A percentile compares a stretch with the other conserved stretches of the same genome.
Conservation (phyloP, 2,329 filamentous ascomycete genomes). For the Aureobasidium lini region DNA sequence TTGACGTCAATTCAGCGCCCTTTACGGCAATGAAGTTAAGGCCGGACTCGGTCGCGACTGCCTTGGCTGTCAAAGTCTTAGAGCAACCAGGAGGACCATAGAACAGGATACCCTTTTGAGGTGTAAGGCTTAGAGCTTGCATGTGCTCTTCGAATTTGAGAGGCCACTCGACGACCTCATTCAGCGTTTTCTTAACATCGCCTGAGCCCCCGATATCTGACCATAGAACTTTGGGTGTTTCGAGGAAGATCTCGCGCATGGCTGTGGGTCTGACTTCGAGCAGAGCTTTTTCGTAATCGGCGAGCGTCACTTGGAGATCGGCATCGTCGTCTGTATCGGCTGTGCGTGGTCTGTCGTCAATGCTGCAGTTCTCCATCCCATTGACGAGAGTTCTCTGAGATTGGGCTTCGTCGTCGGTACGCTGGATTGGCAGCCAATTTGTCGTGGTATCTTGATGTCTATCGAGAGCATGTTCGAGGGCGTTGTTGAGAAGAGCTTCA, state of each 20-base stretch:
- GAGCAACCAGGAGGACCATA: slow-evolving; percentile 93
- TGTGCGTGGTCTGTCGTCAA: not conserved
- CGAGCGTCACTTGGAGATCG: slow-evolving; percentile 19
- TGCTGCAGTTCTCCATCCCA: not conserved
- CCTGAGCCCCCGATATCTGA: slow-evolving; percentile 80
- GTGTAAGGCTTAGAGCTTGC: slow-evolving; percentile 45
- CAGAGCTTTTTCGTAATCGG: slow-evolving; percentile 60
- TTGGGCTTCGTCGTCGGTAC: not conserved
- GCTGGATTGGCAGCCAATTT: not conserved
- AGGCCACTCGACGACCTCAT: slow-evolving; percentile 51
- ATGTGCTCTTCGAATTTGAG: slow-evolving; percentile 49
- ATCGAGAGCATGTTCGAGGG: slow-evolving; percentile 35
- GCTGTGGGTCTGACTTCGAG: slow-evolving; percentile 68
- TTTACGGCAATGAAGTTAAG: slow-evolving; percentile 95
- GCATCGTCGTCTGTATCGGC: not conserved
- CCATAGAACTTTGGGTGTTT: slow-evolving; percentile 81
- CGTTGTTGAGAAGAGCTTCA: slow-evolving; percentile 52
- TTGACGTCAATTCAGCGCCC: slow-evolving; percentile 85
- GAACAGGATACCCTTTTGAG: slow-evolving; percentile 75
- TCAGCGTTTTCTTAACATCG: slow-evolving; percentile 57
- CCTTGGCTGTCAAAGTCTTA: slow-evolving; percentile 87
- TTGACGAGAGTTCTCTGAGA: not conserved
- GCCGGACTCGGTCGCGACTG: slow-evolving; percentile 80
- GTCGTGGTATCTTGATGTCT: slow-evolving; percentile 21
- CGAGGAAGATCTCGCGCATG: slow-evolving; percentile 82